Conservation (phyloP, 2,329 filamentous ascomycete species). For the Aureobasidium vineae region DNA sequence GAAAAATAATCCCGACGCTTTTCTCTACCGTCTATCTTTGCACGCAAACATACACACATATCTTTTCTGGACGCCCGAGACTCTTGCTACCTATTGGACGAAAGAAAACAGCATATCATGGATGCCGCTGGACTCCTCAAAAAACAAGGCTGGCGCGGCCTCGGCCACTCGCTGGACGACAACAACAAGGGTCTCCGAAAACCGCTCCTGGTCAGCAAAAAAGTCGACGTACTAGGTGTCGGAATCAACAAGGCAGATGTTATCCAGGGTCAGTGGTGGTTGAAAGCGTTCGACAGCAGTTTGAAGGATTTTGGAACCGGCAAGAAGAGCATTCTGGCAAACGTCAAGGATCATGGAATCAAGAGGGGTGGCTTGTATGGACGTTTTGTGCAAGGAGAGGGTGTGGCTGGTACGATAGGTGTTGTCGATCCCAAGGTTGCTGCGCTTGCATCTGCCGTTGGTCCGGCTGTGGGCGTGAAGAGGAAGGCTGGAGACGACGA, state of each 20-base stretch:
- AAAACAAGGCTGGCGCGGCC: constrained; percentile 85
- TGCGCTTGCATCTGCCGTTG: constrained; percentile 21
- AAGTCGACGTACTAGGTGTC: constrained; percentile 75
- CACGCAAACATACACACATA: not conserved
- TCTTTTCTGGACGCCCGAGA: not conserved
- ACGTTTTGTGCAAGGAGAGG: constrained; percentile 79
- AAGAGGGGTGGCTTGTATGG: constrained; percentile 66
- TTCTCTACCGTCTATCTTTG: not conserved
- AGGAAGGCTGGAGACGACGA: constrained; percentile 27
- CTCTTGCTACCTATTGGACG: no score
- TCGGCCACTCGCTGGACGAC: constrained; percentile 80
- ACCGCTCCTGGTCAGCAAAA: constrained; percentile 78
- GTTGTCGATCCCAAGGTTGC: constrained; percentile 26
- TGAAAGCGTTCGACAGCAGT: constrained; percentile 89
- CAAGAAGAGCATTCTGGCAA: constrained; percentile 57
- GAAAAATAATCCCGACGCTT: constrained; percentile 19
- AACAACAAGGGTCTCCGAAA: constrained; percentile 73
- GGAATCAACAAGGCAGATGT: constrained; percentile 68
- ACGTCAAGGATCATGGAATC: constrained; percentile 49
- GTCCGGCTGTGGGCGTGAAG: constrained; percentile 17
- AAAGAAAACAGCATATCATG: constrained; percentile 53
- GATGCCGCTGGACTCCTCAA: constrained; percentile 79
- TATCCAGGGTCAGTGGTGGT: constrained; percentile 88
- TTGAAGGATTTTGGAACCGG: constrained; percentile 68
- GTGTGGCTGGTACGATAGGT: constrained; percentile 67